Conservation (phyloP, 2,329 filamentous ascomycete genomes). For the Didymella sp. region DNA sequence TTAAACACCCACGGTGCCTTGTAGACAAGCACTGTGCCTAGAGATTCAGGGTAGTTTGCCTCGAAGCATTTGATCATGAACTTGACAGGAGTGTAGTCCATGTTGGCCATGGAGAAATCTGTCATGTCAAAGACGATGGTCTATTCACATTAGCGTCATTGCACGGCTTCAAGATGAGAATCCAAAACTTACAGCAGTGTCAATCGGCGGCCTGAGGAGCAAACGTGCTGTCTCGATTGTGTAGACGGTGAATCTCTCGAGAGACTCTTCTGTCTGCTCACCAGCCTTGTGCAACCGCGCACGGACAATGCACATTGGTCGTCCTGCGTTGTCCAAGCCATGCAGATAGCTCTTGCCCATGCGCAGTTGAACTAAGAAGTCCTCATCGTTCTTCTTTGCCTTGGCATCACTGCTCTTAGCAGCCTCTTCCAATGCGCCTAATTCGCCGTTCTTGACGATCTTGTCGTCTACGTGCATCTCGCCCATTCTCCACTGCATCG, state of each 20-base stretch:
- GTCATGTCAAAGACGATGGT: slow-evolving; percentile 97
- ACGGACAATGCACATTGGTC: slow-evolving; percentile 86
- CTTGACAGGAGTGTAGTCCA: slow-evolving; percentile 97
- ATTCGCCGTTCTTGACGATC: slow-evolving; percentile 63
- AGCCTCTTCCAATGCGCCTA: slow-evolving; percentile 64
- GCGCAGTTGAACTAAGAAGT: slow-evolving; percentile 83
- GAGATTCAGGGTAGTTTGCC: slow-evolving; percentile 94
- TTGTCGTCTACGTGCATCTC: slow-evolving; percentile 91
- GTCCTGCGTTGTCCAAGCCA: slow-evolving; percentile 80
- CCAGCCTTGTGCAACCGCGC: slow-evolving; percentile 81
- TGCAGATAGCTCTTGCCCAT: slow-evolving; percentile 95
- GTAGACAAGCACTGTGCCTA: slow-evolving; percentile 90
- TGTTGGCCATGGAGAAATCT: slow-evolving; percentile 90
- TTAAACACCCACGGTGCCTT: slow-evolving; percentile 98
- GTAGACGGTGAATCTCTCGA: slow-evolving; percentile 92
- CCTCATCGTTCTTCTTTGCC: slow-evolving; percentile 72
- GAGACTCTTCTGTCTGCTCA: slow-evolving; percentile 79
- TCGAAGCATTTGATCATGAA: slow-evolving; percentile 99
- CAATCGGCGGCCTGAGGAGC: slow-evolving; percentile 77
- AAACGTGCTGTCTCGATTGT: slow-evolving; percentile 93
- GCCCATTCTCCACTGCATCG: slow-evolving; percentile 85
- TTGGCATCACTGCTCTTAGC: slow-evolving; percentile 67
- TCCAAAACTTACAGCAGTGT: slow-evolving; percentile 78
- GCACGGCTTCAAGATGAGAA: slow-evolving; percentile 23
- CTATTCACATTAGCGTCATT: slow-evolving; percentile 54